A percentile compares a stretch with the other conserved stretches of the same genome.
Evolutionary conservation across 2,329 filamentous ascomycete genomes (phyloP).

Genomic region (Colletotrichum costaricense): DNA sequence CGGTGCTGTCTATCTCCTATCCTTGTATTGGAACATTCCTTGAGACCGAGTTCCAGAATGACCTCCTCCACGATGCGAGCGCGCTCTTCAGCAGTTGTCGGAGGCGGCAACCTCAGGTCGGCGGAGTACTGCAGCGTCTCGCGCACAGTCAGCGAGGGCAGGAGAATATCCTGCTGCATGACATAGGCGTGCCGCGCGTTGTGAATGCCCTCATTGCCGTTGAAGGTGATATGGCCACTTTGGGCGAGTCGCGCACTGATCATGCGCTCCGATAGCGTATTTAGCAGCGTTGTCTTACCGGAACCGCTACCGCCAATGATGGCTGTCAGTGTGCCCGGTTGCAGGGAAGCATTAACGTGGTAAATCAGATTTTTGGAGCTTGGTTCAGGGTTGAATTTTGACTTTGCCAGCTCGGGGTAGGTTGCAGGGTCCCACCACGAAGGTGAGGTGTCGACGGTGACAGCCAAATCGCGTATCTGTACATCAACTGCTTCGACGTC

Average conservation of each 20-base stretch:
- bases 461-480: constrained; percentile 63
- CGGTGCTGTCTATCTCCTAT: constrained; percentile 79
- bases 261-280: constrained; percentile 77
- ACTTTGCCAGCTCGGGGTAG: constrained; percentile 53
- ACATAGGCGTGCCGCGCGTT: constrained; percentile 75
- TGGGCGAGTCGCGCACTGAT: constrained; percentile 63
- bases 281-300: constrained; percentile 79
- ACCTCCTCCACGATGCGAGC: constrained; percentile 78
- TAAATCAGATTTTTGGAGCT: constrained; percentile 67
- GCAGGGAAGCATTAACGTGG: constrained; percentile 72
- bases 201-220: constrained; percentile 64
- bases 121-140: constrained; percentile 82
- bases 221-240: constrained; percentile 70
- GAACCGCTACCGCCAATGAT: constrained; percentile 81
- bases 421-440: constrained; percentile 61
- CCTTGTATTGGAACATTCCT: constrained; percentile 80
- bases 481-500: constrained; percentile 68
- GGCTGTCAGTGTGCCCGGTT: constrained; percentile 75
- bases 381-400: constrained; percentile 49
- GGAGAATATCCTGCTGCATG: constrained; percentile 80
- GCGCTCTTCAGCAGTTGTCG: constrained; percentile 69
- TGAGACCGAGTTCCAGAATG: constrained; percentile 79
- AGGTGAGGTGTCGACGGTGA: constrained; percentile 69
- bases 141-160: constrained; percentile 79
- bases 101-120: constrained; percentile 74